Evolutionary conservation across 1,139 yeast species (phyloP), one percentile per base, ranked within the genome.

Genomic region (Saccharomycopsis crataegensis): DNA sequence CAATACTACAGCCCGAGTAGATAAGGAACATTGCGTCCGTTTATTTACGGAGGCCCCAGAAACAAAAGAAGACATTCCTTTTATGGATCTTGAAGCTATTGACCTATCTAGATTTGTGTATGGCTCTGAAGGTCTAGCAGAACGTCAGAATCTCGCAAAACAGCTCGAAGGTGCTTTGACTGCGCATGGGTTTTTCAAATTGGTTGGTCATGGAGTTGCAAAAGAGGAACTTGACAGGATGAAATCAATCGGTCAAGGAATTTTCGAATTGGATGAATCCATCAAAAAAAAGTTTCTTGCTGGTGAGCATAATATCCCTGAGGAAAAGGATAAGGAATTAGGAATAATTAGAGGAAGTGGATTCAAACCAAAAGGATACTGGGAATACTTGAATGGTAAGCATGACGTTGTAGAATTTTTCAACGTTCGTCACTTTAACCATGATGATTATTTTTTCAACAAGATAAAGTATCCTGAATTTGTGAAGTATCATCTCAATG

Each of bases 281-380:
- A 70, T 64, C 37, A 75, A 76, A 59, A 56, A 60, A 12, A 61
- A 67, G 38, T 42, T 11, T 12, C 31, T 33, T 11, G 49, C 36
- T 34, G 43, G 40, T 9, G 22, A 14, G 11, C 1, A 42, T 6
- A 72, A 69, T 56, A 62, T 73, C 38, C 74, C 77, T 1, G 74
- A 70, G 52, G 59, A 52, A 22, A 50, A 50, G 33, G 56, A 64
- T 5, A 67, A 64, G 22, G 65, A 70, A 1, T 55, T 66, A 44
- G 79, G 79, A 0, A 76, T 74, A 12, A 77, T 75, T 57, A 64
- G 77, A 48, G 77, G 77, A 11, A 65, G 66, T 41, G 79, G 79
- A 0, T 75, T 67, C 62, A 75, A 75, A 58, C 79, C 79, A 34
- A 68, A 62, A 56, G 75, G 75, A 0, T 71, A 71, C 57, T 73